Evolutionary conservation across 2,329 filamentous ascomycete species (phyloP).

Genomic region (Colletotrichum orbiculare): DNA sequence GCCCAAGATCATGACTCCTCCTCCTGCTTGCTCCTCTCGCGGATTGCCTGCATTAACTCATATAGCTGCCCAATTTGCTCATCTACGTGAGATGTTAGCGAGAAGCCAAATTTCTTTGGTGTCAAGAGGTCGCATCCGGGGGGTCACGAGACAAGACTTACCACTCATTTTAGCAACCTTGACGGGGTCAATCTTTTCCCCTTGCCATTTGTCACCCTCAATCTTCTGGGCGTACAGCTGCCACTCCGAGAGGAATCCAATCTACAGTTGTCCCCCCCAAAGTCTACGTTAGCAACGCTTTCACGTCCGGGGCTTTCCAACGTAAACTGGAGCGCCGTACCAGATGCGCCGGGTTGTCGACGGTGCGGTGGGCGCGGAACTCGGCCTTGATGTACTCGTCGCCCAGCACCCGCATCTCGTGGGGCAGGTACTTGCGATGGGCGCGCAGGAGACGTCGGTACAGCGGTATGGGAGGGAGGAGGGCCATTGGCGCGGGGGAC

Average conservation of each 20-base stretch:
- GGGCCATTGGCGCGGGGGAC: conserved; percentile 64
- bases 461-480: conserved; percentile 88
- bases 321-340: conserved; percentile 58
- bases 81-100: conserved; percentile 62
- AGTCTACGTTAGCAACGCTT: too few species aligned
- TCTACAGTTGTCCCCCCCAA: conserved; percentile 58
- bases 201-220: conserved; percentile 87
- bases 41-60: conserved; percentile 89
- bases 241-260: conserved; percentile 97
- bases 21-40: conserved; percentile 48
- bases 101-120: too few species aligned
- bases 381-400: conserved; percentile 95
- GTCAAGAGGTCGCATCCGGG: too few species aligned
- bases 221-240: conserved; percentile 93
- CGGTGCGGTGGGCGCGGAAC: conserved; percentile 83
- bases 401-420: conserved; percentile 82
- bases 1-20: conserved; percentile 40
- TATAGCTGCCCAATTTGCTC: conserved; percentile 95
- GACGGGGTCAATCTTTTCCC: conserved; percentile 81
- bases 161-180: conserved; percentile 97
- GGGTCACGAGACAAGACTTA: conserved; percentile 54
- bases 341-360: conserved; percentile 93
- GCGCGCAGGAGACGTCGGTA: conserved; percentile 89
- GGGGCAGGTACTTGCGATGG: conserved; percentile 81
- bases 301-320: too few species aligned